These are phyloP conservation scores for Moricandia moricandioides DNA, from an alignment of 345 rosid species.

Conservation along the genomic window DNA sequence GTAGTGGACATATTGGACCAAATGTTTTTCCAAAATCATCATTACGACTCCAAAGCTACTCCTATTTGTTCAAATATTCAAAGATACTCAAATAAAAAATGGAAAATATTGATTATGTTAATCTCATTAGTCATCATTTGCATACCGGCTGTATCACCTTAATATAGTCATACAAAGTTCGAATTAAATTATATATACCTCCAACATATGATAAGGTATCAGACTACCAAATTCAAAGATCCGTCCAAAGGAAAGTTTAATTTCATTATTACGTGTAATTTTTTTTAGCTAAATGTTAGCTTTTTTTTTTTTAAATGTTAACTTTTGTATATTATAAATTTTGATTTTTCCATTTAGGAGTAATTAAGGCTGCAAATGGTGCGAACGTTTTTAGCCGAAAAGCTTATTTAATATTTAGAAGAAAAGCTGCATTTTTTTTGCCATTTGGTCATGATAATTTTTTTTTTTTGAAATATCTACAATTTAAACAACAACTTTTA, in stretches of 20 bases:
- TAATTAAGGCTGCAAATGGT: conserved; percentile 27
- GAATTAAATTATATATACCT: background rate
- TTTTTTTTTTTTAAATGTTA: background rate
- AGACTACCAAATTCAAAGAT: background rate
- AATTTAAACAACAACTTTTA: too few relatives aligned
- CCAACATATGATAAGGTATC: conserved; percentile 12
- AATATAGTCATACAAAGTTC: background rate
- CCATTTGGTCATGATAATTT: conserved; percentile 23
- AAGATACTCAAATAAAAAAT: background rate
- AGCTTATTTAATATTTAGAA: background rate
- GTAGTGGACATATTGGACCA: conserved; percentile 30
- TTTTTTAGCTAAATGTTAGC: background rate
- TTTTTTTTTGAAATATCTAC: too few relatives aligned
- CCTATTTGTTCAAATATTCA: conserved; percentile 9
- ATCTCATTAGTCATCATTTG: conserved; percentile 25
- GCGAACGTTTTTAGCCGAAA: conserved; percentile 5
- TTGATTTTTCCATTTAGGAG: conserved; percentile 1
- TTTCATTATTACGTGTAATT: background rate
- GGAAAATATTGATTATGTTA: background rate
- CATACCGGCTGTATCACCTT: conserved; percentile 8
- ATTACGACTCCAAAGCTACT: conserved; percentile 21
- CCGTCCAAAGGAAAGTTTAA: background rate
- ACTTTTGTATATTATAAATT: background rate
- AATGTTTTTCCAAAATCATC: conserved; percentile 5
- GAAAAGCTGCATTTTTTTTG: background rate